Base-by-base conservation (phyloP, 2,329 filamentous ascomycete genomes). In the Paracoccidioides lutzii region DNA sequence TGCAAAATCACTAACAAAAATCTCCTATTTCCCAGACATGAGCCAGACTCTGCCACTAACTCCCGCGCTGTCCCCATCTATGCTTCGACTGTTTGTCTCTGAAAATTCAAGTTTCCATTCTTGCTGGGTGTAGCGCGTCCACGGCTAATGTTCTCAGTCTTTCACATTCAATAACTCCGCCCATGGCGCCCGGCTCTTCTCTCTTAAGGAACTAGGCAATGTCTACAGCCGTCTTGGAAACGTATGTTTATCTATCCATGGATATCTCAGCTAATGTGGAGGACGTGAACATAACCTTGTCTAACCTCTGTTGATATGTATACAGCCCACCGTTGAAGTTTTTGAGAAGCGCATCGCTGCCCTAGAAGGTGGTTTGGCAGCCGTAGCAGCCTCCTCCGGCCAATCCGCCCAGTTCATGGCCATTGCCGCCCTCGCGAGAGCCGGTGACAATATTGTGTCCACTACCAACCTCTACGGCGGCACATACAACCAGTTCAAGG, bases 161-260 rank as follows among this genome's bases (percentile, higher is more conserved):
- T 98, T 78, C 73, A 83, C 82, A 54, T 98, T 98, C 81, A 86
- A 97, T 81, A 88, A 97, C 76, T 95, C 89, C 53, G 91, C 90
- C 52, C 93, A 97, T 67, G 93, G 89, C 59, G 93, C 93, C 55
- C 84, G 90, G 70, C 84, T 98, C 44, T 98, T 98, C 69, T 88
- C 89, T 68, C 87, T 98, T 72, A 94, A 97, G 76, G 90, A 97
- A 75, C 87, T 88, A 66, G 93, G 90, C 73, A 97, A 97, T 75
- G 95, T 97, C 71, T 98, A 98, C 79, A 93, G 85, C 71, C 88
- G 93, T 61, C 90, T 98, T 65, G 89, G 88, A 86, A 96, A 97
- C 73, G 87, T 89, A 67, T 67, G 81, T 22, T 22, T 73, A 12
- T 15, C n/a, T 2, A 49, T 37, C 10, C 15, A 28, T 28, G 30